phyloP scores from a whole-genome alignment of 2,329 filamentous ascomycete species.

The Coniochaeta sp. region DNA sequence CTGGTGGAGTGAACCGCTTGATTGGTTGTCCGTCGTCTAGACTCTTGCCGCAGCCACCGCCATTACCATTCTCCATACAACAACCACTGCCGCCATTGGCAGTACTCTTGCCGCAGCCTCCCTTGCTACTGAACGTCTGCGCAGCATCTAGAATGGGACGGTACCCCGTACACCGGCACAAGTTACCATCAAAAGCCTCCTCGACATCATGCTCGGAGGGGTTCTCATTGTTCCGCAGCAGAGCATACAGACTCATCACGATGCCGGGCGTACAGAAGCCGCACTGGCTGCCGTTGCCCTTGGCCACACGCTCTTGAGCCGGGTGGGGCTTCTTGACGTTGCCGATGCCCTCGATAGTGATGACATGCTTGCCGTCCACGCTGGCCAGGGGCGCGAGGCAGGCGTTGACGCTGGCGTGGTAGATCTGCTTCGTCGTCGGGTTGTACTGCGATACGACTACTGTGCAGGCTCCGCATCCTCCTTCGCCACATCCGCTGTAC shows the following conservation, averaged over 20 bases:
- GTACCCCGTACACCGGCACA: constrained; percentile 94
- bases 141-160: constrained; percentile 90
- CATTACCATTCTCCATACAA: constrained; percentile 60
- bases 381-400: constrained; percentile 89
- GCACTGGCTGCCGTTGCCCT: constrained; percentile 85
- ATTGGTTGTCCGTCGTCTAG: constrained; percentile 47
- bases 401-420: constrained; percentile 94
- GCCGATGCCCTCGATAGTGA: constrained; percentile 95
- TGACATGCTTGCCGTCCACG: constrained; percentile 94
- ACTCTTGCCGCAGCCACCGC: constrained; percentile 44
- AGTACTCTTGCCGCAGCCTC: constrained; percentile 41
- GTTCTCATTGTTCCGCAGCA: constrained; percentile 74
- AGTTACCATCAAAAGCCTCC: constrained; percentile 93
- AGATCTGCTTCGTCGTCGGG: constrained; percentile 84
- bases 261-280: constrained; percentile 96
- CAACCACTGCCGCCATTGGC: constrained; percentile 50
- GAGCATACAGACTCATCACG: constrained; percentile 93
- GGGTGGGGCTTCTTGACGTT: constrained; percentile 82
- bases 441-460: constrained; percentile 93
- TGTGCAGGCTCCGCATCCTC: constrained; percentile 92
- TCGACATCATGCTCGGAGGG: constrained; percentile 81
- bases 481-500: constrained; percentile 77
- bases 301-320: constrained; percentile 83
- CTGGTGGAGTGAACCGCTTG: constrained; percentile 73
- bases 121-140: constrained; percentile 66